Base-by-base conservation (phyloP, 139 green algal species). In the Chlamydomonas incerta region DNA sequence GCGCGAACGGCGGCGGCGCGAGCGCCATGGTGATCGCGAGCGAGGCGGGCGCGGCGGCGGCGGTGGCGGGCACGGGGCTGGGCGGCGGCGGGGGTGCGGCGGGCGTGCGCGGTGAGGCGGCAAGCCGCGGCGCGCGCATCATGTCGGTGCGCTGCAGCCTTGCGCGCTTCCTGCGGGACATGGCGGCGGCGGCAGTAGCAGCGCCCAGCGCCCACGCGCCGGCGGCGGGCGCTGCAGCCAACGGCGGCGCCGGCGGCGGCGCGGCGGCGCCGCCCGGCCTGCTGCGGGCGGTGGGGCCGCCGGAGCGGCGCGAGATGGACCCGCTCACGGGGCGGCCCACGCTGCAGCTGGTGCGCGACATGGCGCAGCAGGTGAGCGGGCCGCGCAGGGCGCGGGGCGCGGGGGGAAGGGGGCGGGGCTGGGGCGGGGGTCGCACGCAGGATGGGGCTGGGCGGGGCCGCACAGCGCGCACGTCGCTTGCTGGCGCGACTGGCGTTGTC, bases 271-370 rank as follows among this genome's bases (percentile, higher is more conserved):
- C 65, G n/a, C 21, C 35, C 0, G 75, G 76, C 20, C 82, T 69
- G 87, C 28, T 88, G 62, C 76, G 46, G 37, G 65, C 72, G 62
- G 17, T 72, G 29, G 80, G 86, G 33, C n/a, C 66, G 4, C 58
- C 50, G 21, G 35, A 63, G 29, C 85, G 81, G 37, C 68, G 79
- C 11, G 88, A 88, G 31, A 47, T 91, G 31, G 90, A 93, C 80
- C 85, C 86, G 1, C 58, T 82, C n/a, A 90, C 86, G 11, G 83
- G 73, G 2, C 86, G 88, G 23, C 90, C 91, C 46, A 92, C 88
- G 57, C 91, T 93, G 73, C 74, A 91, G 89, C 89, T 92, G 52
- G 71, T 91, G 14, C 62, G 81, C 8, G 87, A 93, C 67, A 90
- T 90, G 68, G 82, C 76, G 41, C 72, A 92, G 47, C 91, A 94